Evolutionary conservation across 805 yeast genomes (phyloP).

Genomic region (Priceomyces castillae): DNA sequence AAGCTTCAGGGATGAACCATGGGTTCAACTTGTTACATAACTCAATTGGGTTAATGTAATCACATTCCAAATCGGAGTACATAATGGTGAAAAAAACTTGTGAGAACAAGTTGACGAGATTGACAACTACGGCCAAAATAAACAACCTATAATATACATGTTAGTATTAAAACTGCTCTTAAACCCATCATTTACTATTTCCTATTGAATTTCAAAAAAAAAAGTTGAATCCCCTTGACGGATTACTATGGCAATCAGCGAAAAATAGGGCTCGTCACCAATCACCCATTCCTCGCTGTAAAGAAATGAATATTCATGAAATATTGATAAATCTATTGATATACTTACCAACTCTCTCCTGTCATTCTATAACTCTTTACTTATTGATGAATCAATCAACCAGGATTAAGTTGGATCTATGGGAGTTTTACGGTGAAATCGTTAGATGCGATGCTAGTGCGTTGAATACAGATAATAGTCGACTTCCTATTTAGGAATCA

Average conservation of each 20-base stretch:
- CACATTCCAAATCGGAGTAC: slow-evolving; percentile 93
- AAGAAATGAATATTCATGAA: background rate
- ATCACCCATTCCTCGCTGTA: background rate
- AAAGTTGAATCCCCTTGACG: background rate
- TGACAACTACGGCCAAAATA: slow-evolving; percentile 74
- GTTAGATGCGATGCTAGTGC: slow-evolving; percentile 8
- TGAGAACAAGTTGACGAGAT: slow-evolving; percentile 82
- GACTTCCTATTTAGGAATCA: slow-evolving; percentile 9
- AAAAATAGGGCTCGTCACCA: background rate
- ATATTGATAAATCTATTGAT: background rate
- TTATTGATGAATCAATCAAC: slow-evolving; percentile 3
- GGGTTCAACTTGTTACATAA: slow-evolving; percentile 89
- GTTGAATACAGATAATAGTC: background rate
- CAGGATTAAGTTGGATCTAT: background rate
- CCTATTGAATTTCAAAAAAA: no score
- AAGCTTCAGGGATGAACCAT: slow-evolving; percentile 88
- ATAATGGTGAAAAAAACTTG: slow-evolving; percentile 95
- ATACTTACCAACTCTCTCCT: slow-evolving; percentile 48
- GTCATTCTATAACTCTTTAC: slow-evolving; percentile 27
- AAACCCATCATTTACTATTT: no score
- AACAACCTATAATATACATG: slow-evolving; percentile 44
- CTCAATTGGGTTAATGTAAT: slow-evolving; percentile 96
- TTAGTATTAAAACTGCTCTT: background rate
- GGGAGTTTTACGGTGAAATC: background rate
- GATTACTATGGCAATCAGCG: background rate